These are phyloP conservation scores for Oryza punctata DNA, from an alignment of 176 grass and related monocot species.

Conservation along the genomic window DNA sequence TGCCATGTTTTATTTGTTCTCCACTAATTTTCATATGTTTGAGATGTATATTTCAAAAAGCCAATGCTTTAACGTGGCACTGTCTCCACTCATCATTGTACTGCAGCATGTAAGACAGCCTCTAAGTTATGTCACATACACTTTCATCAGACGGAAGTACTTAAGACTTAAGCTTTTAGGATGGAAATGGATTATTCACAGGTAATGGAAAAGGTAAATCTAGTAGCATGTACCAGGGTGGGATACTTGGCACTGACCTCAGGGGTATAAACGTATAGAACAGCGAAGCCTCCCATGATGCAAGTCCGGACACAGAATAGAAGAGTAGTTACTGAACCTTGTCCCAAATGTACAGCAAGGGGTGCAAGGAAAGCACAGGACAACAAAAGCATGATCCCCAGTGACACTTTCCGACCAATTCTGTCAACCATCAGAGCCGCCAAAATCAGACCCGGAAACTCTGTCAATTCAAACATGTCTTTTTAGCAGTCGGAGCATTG, in stretches of 20 bases:
- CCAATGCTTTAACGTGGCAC: background rate
- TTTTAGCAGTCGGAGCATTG: background rate
- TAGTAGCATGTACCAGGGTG: background rate
- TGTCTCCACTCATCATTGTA: background rate
- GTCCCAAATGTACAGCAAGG: conserved; percentile 49
- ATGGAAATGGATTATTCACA: background rate
- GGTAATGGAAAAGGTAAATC: background rate
- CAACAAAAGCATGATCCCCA: conserved; percentile 57
- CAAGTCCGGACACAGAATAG: conserved; percentile 71
- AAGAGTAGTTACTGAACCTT: conserved; percentile 57
- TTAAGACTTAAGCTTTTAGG: background rate
- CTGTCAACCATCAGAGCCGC: conserved; percentile 63
- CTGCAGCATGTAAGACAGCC: background rate
- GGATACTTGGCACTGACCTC: conserved; percentile 55
- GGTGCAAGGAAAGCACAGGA: conserved; percentile 55
- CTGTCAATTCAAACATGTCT: conserved; percentile 41
- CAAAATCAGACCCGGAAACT: conserved; percentile 68
- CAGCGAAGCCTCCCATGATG: conserved; percentile 49
- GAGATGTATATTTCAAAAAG: background rate
- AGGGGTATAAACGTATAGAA: conserved; percentile 56
- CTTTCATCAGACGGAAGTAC: background rate
- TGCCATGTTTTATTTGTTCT: background rate
- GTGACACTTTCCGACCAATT: conserved; percentile 64
- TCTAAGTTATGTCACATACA: background rate
- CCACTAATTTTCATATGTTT: background rate